These are phyloP conservation scores for Candida patagonica DNA, from an alignment of 805 yeast species.

Conservation along the genomic window DNA sequence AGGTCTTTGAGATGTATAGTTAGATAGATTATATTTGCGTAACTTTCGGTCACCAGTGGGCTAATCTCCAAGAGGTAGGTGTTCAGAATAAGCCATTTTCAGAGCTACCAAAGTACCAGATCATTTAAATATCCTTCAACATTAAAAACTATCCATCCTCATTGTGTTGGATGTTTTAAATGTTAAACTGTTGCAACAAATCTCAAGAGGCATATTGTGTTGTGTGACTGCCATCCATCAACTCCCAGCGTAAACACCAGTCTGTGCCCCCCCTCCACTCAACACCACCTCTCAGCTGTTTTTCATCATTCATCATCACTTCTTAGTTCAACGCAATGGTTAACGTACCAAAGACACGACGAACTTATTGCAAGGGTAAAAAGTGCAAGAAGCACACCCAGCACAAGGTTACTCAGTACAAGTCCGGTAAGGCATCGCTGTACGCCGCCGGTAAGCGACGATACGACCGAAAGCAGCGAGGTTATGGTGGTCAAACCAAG, in stretches of 20 bases:
- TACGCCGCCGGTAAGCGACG: conserved; percentile 99
- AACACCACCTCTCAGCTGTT: conserved; percentile 2
- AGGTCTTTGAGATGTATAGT: no score
- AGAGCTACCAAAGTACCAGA: no score
- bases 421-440: conserved; percentile 99
- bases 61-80: no score
- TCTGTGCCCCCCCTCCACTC: not conserved
- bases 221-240: conserved; percentile 1
- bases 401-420: conserved; percentile 99
- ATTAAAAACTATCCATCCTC: no score
- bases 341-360: conserved; percentile 99
- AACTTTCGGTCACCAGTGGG: no score
- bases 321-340: conserved; percentile 33
- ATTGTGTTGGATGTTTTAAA: no score
- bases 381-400: conserved; percentile 99
- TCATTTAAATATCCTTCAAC: no score
- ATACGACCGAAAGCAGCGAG: conserved; percentile 99
- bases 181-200: no score
- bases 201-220: no score
- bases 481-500: conserved; percentile 99
- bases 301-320: conserved; percentile 3
- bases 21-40: no score
- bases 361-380: conserved; percentile 99
- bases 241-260: not conserved
- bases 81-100: no score